A percentile compares a stretch with the other conserved stretches of the same genome.
Conservation (phyloP, 1,139 yeast genomes). For the Nematodospora anomalae region DNA sequence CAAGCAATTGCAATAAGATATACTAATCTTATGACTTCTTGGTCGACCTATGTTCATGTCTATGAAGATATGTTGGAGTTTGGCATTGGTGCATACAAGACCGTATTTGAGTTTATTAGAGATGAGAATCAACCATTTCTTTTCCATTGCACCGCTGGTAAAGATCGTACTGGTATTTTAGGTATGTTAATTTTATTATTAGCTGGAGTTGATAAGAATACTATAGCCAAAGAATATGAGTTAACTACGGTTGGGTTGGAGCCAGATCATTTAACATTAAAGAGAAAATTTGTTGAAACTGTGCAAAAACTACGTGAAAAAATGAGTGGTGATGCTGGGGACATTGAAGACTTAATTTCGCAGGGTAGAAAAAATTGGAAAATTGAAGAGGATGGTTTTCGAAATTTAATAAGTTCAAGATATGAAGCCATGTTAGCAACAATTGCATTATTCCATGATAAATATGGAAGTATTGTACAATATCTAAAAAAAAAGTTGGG, state of each 20-base stretch:
- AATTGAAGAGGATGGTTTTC: slow-evolving; percentile 49
- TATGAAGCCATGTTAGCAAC: slow-evolving; percentile 75
- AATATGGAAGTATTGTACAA: slow-evolving; percentile 58
- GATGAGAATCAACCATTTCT: slow-evolving; percentile 52
- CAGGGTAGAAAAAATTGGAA: slow-evolving; percentile 43
- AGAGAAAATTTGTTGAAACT: slow-evolving; percentile 31
- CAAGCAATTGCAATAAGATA: slow-evolving; percentile 61
- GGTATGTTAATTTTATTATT: slow-evolving; percentile 65
- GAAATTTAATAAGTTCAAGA: slow-evolving; percentile 61
- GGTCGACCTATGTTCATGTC: slow-evolving; percentile 64
- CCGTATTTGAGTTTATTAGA: slow-evolving; percentile 53
- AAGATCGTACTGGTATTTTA: slow-evolving; percentile 80
- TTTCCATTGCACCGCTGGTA: slow-evolving; percentile 84
- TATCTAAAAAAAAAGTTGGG: slow-evolving; percentile 52
- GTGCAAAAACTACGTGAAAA: slow-evolving; percentile 31
- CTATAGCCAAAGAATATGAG: slow-evolving; percentile 54
- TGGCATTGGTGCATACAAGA: slow-evolving; percentile 47
- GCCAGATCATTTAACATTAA: slow-evolving; percentile 47
- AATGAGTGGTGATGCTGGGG: slow-evolving; percentile 43
- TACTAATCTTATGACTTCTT: slow-evolving; percentile 55
- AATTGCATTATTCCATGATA: slow-evolving; percentile 46
- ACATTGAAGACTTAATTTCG: slow-evolving; percentile 31
- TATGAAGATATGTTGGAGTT: slow-evolving; percentile 57
- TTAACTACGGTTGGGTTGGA: slow-evolving; percentile 65
- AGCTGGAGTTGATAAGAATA: slow-evolving; percentile 63